phyloP scores from a whole-genome alignment of 352 stramenopile species.

The Thalassiosira mediterranea region DNA sequence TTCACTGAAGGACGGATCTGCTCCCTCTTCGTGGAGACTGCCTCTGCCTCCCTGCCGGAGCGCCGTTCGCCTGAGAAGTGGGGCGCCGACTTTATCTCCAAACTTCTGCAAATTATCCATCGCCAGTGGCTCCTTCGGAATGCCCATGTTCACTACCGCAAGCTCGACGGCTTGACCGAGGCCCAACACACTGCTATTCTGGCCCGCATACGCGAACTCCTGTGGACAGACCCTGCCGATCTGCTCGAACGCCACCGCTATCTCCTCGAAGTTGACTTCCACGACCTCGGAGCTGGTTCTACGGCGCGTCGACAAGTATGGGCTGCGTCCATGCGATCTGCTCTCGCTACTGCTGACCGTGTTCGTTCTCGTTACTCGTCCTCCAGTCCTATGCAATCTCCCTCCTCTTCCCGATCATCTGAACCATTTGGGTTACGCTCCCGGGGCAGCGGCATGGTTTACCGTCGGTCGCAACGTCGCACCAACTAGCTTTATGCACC shows the following conservation, averaged over 20 bases:
- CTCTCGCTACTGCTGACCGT: background rate
- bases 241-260: background rate
- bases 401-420: no score
- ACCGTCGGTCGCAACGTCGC: background rate
- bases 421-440: background rate
- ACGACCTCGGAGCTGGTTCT: background rate
- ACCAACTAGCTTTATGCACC: background rate
- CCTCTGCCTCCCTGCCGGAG: no score
- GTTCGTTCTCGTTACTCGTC: no score
- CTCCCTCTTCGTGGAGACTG: background rate
- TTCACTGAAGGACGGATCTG: slow-evolving; percentile 33
- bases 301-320: background rate
- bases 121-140: slow-evolving; percentile 42
- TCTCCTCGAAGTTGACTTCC: background rate
- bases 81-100: background rate
- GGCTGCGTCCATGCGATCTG: background rate
- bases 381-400: no score
- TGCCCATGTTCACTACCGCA: slow-evolving; percentile 7
- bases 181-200: background rate
- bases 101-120: slow-evolving; percentile 20
- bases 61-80: background rate
- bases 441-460: background rate
- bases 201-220: background rate
- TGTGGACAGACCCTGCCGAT: background rate
- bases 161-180: background rate